phyloP scores from a whole-genome alignment of 805 yeast genomes.

The Barnettozyma wickerhamii region DNA sequence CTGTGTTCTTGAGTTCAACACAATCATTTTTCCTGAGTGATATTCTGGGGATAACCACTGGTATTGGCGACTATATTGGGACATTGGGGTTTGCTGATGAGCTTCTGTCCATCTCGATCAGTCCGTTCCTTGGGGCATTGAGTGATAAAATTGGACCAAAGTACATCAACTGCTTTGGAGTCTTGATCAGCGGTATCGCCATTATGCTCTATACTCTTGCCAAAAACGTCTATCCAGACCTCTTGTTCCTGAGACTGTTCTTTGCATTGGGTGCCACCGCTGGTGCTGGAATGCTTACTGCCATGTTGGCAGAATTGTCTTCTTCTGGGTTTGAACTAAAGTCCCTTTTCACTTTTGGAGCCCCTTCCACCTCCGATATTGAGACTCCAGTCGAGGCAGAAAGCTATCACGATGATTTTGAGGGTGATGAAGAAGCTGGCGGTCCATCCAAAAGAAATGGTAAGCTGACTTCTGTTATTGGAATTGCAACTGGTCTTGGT shows the following conservation, averaged over 20 bases:
- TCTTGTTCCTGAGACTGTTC: constrained; percentile 46
- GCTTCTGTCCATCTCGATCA: constrained; percentile 42
- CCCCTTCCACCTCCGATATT: background rate
- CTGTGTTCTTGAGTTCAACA: constrained; percentile 39
- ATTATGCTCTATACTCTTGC: constrained; percentile 47
- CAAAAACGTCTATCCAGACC: constrained; percentile 41
- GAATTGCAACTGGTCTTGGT: constrained; percentile 60
- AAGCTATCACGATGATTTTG: constrained; percentile 8
- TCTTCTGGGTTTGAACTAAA: constrained; percentile 37
- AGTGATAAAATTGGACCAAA: constrained; percentile 62
- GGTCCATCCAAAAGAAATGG: constrained; percentile 39
- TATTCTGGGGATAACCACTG: constrained; percentile 27
- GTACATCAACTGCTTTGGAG: constrained; percentile 44
- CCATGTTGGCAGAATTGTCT: constrained; percentile 52
- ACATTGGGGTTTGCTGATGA: constrained; percentile 57
- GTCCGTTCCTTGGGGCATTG: constrained; percentile 62
- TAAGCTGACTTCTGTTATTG: constrained; percentile 55
- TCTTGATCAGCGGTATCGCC: constrained; percentile 42
- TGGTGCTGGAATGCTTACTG: constrained; percentile 55
- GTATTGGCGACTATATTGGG: constrained; percentile 43
- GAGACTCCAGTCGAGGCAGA: background rate
- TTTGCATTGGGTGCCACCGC: constrained; percentile 60
- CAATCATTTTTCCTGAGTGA: constrained; percentile 42
- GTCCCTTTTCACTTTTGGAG: constrained; percentile 17
- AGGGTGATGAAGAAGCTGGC: constrained; percentile 7